Base-by-base conservation (phyloP, 805 yeast species). In the Candida mattraensis region DNA sequence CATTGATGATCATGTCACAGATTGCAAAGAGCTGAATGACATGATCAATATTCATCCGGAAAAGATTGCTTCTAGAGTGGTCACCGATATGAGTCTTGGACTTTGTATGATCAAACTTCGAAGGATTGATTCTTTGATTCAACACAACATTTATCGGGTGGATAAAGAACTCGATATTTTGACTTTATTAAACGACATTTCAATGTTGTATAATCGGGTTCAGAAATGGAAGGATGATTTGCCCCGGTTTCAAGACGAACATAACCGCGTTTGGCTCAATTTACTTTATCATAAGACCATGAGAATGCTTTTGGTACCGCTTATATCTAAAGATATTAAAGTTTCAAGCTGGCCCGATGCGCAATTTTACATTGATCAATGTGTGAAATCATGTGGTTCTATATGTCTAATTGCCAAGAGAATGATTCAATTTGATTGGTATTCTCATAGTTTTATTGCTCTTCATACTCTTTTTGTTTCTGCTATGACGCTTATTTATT, bases 401-500 rank as follows among this genome's bases (percentile, higher is more conserved):
- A 38, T 51, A 7, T 51, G 56, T 36, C 17, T 46, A 11, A 24
- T 47, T 13, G 40, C 50, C n/a, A 48, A 51, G 26, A 44, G 37
- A 13, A 30, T 50, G 28, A 42, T 48, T 22, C 49, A 51, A 28
- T 39, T 44, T 26, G 52, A 49, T 12, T 42, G 48, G 42, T 47
- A 50, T 31, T 47, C 48, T 18, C 53, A 51, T 33, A 48, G 53
- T 6, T 42, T 50, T 24, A 41, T 49, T 7, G 54, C 54, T 1
- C 30, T 50, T 14, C 47, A 51, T 24, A 46, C 47, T 3, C 29
- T 51, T 4, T 51, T 45, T 33, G 50, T 48, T 10, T 37, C 56
- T 15, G 55, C 53, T 2, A 45, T 49, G 43, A 51, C 57, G 1
- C 23, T 53, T 17, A 45, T 52, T 3, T 51, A 49, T 20, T 47